Conservation (phyloP, 495 filamentous ascomycete genomes). For the Filosporella fistucella region DNA sequence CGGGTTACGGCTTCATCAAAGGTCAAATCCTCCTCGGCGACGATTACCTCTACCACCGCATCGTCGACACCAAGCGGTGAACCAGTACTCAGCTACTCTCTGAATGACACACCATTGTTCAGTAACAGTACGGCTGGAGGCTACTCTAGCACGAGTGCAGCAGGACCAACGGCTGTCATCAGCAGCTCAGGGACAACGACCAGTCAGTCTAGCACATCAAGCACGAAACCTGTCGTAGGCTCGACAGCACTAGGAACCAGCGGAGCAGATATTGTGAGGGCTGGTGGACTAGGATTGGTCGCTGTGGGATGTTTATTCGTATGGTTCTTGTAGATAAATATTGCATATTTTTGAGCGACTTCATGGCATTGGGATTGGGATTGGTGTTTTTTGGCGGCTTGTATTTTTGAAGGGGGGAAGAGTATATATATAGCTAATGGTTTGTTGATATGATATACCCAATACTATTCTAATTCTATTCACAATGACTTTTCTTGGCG, state of each 20-base stretch:
- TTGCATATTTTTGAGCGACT: too few species aligned
- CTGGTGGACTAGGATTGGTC: background rate
- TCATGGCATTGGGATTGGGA: background rate
- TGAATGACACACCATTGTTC: background rate
- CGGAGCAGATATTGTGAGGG: background rate
- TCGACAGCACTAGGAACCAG: slow-evolving; percentile 4
- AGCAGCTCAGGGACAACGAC: background rate
- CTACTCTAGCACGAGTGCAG: background rate
- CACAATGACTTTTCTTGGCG: too few species aligned
- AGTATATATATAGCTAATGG: too few species aligned
- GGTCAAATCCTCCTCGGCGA: background rate
- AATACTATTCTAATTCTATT: too few species aligned
- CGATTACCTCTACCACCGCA: background rate
- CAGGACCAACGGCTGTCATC: background rate
- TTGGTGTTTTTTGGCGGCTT: background rate
- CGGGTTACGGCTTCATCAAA: background rate
- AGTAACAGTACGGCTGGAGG: background rate
- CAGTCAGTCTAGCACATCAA: background rate
- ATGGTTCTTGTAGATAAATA: slow-evolving; percentile 5
- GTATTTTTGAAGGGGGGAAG: too few species aligned
- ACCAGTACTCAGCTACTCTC: background rate
- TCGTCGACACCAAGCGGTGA: background rate
- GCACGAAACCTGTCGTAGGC: slow-evolving; percentile 2
- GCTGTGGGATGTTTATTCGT: slow-evolving; percentile 2
- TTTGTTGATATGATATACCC: too few species aligned